Percentiles rank a stretch among this genome's conserved stretches.
Evolutionary conservation across 345 rosid species (phyloP).

Genomic region (Citrus cavaleriei): DNA sequence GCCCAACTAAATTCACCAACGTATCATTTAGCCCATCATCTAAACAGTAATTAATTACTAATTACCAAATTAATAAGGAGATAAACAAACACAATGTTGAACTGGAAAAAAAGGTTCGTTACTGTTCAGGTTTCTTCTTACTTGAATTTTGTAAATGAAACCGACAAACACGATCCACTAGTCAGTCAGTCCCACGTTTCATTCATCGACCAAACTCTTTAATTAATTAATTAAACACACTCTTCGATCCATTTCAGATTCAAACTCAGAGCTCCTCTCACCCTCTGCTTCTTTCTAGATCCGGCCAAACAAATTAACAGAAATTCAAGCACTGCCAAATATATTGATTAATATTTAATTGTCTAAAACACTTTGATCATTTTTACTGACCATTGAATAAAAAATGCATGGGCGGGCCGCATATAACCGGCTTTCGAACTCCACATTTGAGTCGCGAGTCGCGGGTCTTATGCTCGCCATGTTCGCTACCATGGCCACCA

Average conservation of each 20-base stretch:
- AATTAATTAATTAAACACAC: no score
- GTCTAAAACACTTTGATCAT: neutral
- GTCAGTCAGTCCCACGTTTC: neutral
- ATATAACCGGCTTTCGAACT: constrained; percentile 24
- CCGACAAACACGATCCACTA: neutral
- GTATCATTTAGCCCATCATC: no score
- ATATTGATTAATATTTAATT: neutral
- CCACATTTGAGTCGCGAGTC: constrained; percentile 23
- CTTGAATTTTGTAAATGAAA: neutral
- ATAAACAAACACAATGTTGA: no score
- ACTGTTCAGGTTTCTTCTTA: neutral
- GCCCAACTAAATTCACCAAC: neutral
- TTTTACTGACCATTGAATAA: neutral
- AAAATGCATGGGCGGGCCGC: constrained; percentile 38
- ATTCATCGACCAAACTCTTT: neutral
- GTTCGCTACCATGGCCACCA: constrained; percentile 39
- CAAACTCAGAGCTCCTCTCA: constrained; percentile 1
- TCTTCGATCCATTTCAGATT: neutral
- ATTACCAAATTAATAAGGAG: neutral
- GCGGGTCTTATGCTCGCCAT: constrained; percentile 27
- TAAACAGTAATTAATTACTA: neutral
- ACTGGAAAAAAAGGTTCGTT: neutral
- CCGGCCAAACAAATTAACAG: neutral
- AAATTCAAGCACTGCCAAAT: neutral
- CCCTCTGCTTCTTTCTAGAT: neutral